These are phyloP conservation scores for Leptosphaerulina australis DNA, from an alignment of 2,329 filamentous ascomycete species.

Conservation along the genomic window DNA sequence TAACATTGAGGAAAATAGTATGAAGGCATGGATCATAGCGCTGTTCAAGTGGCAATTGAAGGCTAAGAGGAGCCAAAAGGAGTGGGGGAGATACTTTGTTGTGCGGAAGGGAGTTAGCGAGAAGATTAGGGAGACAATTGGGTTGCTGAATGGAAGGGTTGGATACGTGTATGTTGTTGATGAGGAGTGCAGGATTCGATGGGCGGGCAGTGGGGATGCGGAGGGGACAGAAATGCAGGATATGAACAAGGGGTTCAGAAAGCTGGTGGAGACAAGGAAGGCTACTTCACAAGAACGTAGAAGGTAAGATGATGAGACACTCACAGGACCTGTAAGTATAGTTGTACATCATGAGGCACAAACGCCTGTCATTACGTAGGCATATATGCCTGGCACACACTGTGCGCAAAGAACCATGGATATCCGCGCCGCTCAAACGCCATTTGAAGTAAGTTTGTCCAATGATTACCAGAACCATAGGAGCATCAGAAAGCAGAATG, in stretches of 20 bases:
- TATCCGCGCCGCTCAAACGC: slow-evolving; percentile 38
- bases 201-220: slow-evolving; percentile 82
- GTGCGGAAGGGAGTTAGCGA: slow-evolving; percentile 63
- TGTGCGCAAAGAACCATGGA: slow-evolving; percentile 32
- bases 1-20: slow-evolving; percentile 82
- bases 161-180: slow-evolving; percentile 94
- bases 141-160: slow-evolving; percentile 84
- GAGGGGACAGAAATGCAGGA: slow-evolving; percentile 70
- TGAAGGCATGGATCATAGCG: slow-evolving; percentile 65
- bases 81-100: slow-evolving; percentile 65
- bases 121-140: slow-evolving; percentile 63
- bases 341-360: slow-evolving; percentile 35
- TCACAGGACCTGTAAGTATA: slow-evolving; percentile 30
- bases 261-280: slow-evolving; percentile 50
- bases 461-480: slow-evolving; percentile 60
- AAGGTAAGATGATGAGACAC: too few relatives aligned
- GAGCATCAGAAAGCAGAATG: slow-evolving; percentile 86
- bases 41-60: slow-evolving; percentile 60
- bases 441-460: slow-evolving; percentile 14
- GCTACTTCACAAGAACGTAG: too few relatives aligned
- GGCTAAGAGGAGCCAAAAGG: slow-evolving; percentile 53
- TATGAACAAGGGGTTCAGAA: slow-evolving; percentile 67
- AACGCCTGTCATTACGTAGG: slow-evolving; percentile 20
- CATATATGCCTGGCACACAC: slow-evolving; percentile 22
- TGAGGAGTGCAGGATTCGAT: slow-evolving; percentile 83